Percentiles rank a stretch among this genome's conserved stretches.
Conservation (phyloP, 108 stramenopile species). For the Cyclotella cryptica region DNA sequence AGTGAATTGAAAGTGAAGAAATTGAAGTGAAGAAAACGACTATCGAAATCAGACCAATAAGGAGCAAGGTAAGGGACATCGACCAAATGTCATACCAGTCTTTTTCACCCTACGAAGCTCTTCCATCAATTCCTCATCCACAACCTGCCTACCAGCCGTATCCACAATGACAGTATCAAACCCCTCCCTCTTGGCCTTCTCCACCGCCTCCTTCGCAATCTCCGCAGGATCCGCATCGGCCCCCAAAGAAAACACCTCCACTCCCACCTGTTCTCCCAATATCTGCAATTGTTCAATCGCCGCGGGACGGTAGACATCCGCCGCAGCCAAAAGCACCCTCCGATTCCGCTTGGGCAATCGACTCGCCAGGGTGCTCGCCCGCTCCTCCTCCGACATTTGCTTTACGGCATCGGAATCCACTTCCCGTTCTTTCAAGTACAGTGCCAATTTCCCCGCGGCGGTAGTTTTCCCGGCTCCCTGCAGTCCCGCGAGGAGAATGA, state of each 20-base stretch:
- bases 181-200: constrained; percentile 80
- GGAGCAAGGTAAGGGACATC: not conserved
- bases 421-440: constrained; percentile 86
- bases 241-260: constrained; percentile 85
- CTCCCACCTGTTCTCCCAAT: constrained; percentile 83
- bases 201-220: constrained; percentile 82
- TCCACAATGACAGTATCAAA: constrained; percentile 96
- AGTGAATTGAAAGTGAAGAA: not conserved
- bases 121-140: constrained; percentile 91
- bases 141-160: constrained; percentile 97
- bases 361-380: constrained; percentile 49
- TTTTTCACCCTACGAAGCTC: constrained; percentile 88
- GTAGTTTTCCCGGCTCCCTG: constrained; percentile 98
- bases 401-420: constrained; percentile 67
- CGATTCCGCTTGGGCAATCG: constrained; percentile 75
- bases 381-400: constrained; percentile 59
- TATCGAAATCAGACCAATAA: too few relatives aligned
- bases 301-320: constrained; percentile 96
- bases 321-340: constrained; percentile 90
- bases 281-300: constrained; percentile 94
- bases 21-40: too few relatives aligned
- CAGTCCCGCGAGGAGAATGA: constrained; percentile 93
- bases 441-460: constrained; percentile 92
- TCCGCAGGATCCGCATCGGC: constrained; percentile 89
- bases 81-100: constrained; percentile 31